A percentile compares a stretch with the other conserved stretches of the same genome.
Conservation (phyloP, 305 asterid species). For the Fraxinus sp. region DNA sequence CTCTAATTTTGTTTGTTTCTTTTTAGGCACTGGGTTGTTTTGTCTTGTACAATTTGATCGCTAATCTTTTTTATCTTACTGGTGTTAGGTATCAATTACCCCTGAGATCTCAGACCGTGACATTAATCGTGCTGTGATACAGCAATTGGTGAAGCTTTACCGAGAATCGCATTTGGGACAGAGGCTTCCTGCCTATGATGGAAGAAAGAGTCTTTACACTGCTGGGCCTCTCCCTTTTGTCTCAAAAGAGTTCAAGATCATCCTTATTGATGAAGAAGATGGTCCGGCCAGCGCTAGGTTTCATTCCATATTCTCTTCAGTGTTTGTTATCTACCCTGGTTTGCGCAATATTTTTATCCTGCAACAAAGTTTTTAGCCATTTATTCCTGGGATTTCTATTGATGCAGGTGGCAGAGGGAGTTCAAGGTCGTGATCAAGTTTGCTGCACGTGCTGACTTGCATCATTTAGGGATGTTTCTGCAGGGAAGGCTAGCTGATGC, state of each 20-base stretch:
- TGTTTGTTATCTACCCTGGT: neutral
- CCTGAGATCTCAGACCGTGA: slow-evolving; percentile 82
- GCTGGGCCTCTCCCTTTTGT: slow-evolving; percentile 93
- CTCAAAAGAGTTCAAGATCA: slow-evolving; percentile 66
- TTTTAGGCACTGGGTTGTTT: neutral
- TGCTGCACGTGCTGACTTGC: slow-evolving; percentile 95
- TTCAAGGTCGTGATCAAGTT: slow-evolving; percentile 84
- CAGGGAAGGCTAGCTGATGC: slow-evolving; percentile 94
- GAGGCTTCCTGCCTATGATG: slow-evolving; percentile 93
- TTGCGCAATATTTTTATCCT: neutral
- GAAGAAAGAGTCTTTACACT: slow-evolving; percentile 87
- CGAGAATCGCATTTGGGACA: slow-evolving; percentile 76
- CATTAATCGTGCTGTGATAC: slow-evolving; percentile 86
- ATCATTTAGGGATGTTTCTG: slow-evolving; percentile 84
- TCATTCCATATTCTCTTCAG: neutral
- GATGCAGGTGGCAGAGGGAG: slow-evolving; percentile 73
- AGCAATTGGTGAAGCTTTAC: slow-evolving; percentile 60
- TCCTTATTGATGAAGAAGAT: slow-evolving; percentile 75
- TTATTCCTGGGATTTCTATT: slow-evolving; percentile 10
- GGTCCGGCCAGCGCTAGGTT: slow-evolving; percentile 65
- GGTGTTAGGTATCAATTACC: slow-evolving; percentile 61
- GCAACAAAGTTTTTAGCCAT: slow-evolving; percentile 2
- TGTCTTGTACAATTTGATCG: slow-evolving; percentile 3
- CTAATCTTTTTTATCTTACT: neutral
- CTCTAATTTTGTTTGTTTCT: neutral